Conservation (phyloP, 148 eudicot genomes). For the Camellia sinensis region DNA sequence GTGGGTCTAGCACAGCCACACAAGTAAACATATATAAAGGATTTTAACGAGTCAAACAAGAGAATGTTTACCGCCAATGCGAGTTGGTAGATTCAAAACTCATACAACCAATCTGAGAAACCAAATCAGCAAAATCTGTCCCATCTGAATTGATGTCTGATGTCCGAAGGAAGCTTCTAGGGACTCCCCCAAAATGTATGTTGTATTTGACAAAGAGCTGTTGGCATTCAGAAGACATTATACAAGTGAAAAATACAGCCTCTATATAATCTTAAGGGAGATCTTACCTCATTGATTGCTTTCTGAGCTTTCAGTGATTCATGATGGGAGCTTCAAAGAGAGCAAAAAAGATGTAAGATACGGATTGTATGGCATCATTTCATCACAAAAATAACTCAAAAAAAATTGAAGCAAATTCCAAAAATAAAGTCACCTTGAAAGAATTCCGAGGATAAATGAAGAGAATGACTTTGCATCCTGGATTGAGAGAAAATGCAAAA, state of each 20-base stretch:
- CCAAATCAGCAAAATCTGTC: constrained; percentile 65
- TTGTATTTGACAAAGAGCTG: constrained; percentile 98
- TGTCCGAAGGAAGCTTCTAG: constrained; percentile 62
- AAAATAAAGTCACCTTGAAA: constrained; percentile 58
- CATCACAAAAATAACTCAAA: background rate
- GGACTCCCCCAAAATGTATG: constrained; percentile 76
- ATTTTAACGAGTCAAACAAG: background rate
- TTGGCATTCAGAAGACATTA: constrained; percentile 21
- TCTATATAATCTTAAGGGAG: background rate
- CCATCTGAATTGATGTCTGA: constrained; percentile 51
- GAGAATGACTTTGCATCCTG: constrained; percentile 83
- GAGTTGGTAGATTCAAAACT: constrained; percentile 75
- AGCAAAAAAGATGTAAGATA: constrained; percentile 7
- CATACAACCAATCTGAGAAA: constrained; percentile 84
- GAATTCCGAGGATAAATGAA: constrained; percentile 70
- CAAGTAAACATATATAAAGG: background rate
- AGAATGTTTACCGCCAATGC: constrained; percentile 80
- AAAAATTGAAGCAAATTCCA: constrained; percentile 3
- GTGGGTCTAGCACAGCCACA: background rate
- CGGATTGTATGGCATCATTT: background rate
- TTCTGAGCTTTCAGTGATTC: constrained; percentile 95
- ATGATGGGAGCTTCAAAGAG: constrained; percentile 76
- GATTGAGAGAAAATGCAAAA: constrained; percentile 19
- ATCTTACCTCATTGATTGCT: constrained; percentile 88
- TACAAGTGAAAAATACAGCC: constrained; percentile 6